Evolutionary conservation across 768 basidiomycete species (phyloP).

Genomic region (Kwoniella dejecticola): DNA sequence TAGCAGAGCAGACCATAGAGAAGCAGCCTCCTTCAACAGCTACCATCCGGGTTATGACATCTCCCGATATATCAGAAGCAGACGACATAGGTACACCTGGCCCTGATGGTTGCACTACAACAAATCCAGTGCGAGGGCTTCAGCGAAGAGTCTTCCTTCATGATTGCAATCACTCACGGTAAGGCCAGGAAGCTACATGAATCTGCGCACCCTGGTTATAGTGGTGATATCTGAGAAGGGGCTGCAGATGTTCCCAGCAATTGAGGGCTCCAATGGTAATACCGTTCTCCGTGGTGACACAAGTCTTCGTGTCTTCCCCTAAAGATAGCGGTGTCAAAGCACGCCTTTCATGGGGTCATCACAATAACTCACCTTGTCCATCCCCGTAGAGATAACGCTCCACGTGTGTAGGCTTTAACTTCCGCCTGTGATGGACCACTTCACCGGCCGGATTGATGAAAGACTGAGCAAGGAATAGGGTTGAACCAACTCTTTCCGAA

Average conservation of each 20-base stretch:
- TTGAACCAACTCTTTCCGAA: no score
- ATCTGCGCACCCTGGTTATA: conserved; percentile 18
- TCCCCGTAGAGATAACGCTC: no score
- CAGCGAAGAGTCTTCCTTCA: not conserved
- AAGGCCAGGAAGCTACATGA: conserved; percentile 18
- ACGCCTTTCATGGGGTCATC: no score
- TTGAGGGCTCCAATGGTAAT: conserved; percentile 10
- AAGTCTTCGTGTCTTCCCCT: no score
- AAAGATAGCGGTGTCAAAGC: no score
- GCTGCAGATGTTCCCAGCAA: conserved; percentile 17
- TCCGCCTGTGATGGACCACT: no score
- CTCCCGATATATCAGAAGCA: conserved; percentile 8
- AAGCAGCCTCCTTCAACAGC: conserved; percentile 15
- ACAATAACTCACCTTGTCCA: no score
- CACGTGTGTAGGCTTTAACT: no score
- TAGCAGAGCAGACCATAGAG: conserved; percentile 12
- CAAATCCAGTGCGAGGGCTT: not conserved
- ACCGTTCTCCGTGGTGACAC: no score
- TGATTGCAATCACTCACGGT: conserved; percentile 2
- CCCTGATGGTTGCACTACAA: conserved; percentile 3
- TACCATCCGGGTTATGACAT: conserved; percentile 2
- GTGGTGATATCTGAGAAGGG: conserved; percentile 15
- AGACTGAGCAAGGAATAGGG: no score
- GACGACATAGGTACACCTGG: conserved; percentile 8
- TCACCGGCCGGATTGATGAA: no score